Evolutionary conservation across 1,284 basidiomycete genomes (phyloP).

Genomic region (Boletellus deceptivus): DNA sequence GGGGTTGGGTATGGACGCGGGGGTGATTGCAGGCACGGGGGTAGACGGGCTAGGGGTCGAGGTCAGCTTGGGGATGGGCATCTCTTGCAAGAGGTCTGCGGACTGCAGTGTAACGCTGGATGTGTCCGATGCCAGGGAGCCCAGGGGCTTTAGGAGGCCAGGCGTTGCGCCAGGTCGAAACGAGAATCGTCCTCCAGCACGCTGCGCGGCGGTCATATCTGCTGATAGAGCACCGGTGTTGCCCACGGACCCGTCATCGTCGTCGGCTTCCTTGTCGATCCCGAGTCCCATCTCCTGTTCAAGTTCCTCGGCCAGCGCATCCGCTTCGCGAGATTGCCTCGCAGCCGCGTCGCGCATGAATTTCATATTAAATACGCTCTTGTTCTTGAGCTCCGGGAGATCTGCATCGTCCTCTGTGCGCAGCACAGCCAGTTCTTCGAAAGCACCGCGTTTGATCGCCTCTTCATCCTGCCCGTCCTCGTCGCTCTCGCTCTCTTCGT

Average conservation of each 20-base stretch:
- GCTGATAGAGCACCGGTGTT: slow-evolving; percentile 30
- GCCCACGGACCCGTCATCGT: slow-evolving; percentile 35
- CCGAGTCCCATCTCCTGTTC: slow-evolving; percentile 59
- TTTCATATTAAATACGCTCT: slow-evolving; percentile 87
- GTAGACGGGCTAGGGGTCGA: slow-evolving; percentile 28
- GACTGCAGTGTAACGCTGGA: slow-evolving; percentile 70
- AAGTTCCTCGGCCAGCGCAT: slow-evolving; percentile 69
- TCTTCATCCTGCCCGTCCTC: slow-evolving; percentile 44
- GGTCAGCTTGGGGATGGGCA: slow-evolving; percentile 3
- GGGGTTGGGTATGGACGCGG: slow-evolving; percentile 15
- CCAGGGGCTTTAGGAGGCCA: slow-evolving; percentile 31
- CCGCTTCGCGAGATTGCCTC: slow-evolving; percentile 56
- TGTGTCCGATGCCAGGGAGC: slow-evolving; percentile 57
- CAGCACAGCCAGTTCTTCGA: slow-evolving; percentile 67
- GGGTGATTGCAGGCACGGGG: slow-evolving; percentile 11
- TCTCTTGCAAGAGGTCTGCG: slow-evolving; percentile 46
- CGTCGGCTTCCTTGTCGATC: slow-evolving; percentile 37
- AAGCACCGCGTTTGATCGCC: slow-evolving; percentile 61
- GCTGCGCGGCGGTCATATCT: slow-evolving; percentile 41
- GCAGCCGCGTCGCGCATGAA: slow-evolving; percentile 92
- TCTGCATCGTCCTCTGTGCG: slow-evolving; percentile 34
- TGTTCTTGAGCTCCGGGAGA: slow-evolving; percentile 40
- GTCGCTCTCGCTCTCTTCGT: slow-evolving; percentile 47
- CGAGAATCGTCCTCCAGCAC: slow-evolving; percentile 57
- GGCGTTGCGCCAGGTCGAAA: slow-evolving; percentile 47